A percentile compares a stretch with the other conserved stretches of the same genome.
Evolutionary conservation across 2,329 filamentous ascomycete genomes (phyloP).

Genomic region (Talaromyces pinophilus): DNA sequence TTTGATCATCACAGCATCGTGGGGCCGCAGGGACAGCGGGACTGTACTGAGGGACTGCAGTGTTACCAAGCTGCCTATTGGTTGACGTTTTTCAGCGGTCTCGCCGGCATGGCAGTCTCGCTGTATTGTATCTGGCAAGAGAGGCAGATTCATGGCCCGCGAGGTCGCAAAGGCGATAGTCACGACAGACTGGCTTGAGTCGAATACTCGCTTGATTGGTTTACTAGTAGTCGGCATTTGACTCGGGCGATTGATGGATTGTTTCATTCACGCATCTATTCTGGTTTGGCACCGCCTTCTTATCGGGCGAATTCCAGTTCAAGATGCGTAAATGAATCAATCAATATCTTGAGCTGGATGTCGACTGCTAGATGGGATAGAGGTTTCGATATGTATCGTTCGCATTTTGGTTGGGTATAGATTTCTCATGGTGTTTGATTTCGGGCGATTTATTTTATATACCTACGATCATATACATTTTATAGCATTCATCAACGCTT

Average conservation of each 20-base stretch:
- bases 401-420: background rate
- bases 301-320: background rate
- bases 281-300: background rate
- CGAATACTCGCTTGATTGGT: conserved; percentile 1
- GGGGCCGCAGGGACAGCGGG: conserved; percentile 66
- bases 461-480: background rate
- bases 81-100: conserved; percentile 72
- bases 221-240: background rate
- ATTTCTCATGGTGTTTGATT: background rate
- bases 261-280: background rate
- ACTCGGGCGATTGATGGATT: background rate
- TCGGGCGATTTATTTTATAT: background rate
- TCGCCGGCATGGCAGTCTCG: conserved; percentile 67
- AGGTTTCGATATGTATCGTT: background rate
- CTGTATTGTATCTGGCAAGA: conserved; percentile 56
- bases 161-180: conserved; percentile 31
- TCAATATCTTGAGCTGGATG: background rate
- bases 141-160: conserved; percentile 31
- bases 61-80: conserved; percentile 84
- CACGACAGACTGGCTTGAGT: conserved; percentile 37
- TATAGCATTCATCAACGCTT: background rate
- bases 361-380: background rate
- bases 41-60: conserved; percentile 72
- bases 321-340: background rate
- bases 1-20: conserved; percentile 78